Percentiles rank a stretch among this genome's conserved stretches.
Conservation (phyloP, 768 basidiomycete genomes). For the Hydnum rufescens region DNA sequence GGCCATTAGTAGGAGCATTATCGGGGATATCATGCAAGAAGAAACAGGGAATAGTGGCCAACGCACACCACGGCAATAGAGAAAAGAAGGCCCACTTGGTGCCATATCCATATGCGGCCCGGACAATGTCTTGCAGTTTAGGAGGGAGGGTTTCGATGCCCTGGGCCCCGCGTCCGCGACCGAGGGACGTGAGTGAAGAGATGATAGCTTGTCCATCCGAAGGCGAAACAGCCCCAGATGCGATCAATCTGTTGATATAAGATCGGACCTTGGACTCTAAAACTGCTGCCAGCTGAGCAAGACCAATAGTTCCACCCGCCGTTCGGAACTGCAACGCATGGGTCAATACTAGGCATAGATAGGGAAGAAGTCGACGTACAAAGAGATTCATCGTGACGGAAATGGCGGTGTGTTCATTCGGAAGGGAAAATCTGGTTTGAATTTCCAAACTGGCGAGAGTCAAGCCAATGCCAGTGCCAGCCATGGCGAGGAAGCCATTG, state of each 20-base stretch:
- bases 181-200: constrained; percentile 14
- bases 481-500: constrained; percentile 27
- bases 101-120: constrained; percentile 25
- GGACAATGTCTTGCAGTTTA: constrained; percentile 19
- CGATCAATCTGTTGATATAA: constrained; percentile 14
- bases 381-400: constrained; percentile 27
- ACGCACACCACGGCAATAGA: constrained; percentile 28
- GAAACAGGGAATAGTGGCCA: constrained; percentile 20
- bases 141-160: constrained; percentile 22
- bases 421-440: constrained; percentile 28
- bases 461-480: constrained; percentile 27
- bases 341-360: not conserved
- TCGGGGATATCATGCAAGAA: constrained; percentile 21
- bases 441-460: constrained; percentile 22
- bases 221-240: not conserved
- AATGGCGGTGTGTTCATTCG: constrained; percentile 23
- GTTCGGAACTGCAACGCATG: constrained; percentile 24
- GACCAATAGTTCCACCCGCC: constrained; percentile 31
- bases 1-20: not conserved
- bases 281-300: constrained; percentile 33
- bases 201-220: constrained; percentile 11
- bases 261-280: constrained; percentile 25
- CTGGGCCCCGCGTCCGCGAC: constrained; percentile 15
- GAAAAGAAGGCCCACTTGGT: constrained; percentile 27
- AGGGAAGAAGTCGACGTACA: constrained; percentile 17